Evolutionary conservation across 345 rosid genomes (phyloP).

Genomic region (Crucihimalaya himalaica): DNA sequence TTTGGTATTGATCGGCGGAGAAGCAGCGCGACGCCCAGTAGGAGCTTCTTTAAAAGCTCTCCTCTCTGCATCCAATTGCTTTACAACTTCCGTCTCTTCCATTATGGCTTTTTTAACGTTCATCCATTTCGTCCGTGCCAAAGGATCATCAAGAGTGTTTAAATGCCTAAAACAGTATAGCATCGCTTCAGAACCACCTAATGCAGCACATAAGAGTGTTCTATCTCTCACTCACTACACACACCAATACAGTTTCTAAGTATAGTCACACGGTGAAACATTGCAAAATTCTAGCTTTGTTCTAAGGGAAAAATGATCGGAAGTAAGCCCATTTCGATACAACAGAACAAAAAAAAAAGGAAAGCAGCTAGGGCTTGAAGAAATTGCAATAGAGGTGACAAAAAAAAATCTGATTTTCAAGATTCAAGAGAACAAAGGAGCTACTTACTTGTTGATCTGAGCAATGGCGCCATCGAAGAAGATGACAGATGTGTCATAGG

Average conservation of each 20-base stretch:
- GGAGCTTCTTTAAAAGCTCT: constrained; percentile 89
- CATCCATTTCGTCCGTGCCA: constrained; percentile 91
- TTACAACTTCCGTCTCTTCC: constrained; percentile 92
- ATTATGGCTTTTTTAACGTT: constrained; percentile 81
- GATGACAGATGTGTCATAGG: constrained; percentile 89
- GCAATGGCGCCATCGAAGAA: constrained; percentile 99
- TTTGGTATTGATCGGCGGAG: constrained; percentile 83
- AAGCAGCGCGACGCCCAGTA: constrained; percentile 69
- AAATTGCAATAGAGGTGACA: constrained; percentile 71
- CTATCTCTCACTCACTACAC: not conserved
- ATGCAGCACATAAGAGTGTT: not conserved
- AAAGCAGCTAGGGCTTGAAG: constrained; percentile 52
- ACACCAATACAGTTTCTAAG: constrained; percentile 1
- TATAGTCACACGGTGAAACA: not conserved
- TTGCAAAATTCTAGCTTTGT: not conserved
- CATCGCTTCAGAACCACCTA: not conserved
- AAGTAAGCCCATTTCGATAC: not conserved
- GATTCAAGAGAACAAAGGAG: not conserved
- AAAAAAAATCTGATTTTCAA: constrained; percentile 27
- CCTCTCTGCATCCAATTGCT: constrained; percentile 91
- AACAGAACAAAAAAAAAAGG: not conserved
- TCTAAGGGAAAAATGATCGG: not conserved
- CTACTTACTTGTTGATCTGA: constrained; percentile 87
- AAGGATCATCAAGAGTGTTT: constrained; percentile 75
- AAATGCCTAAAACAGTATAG: constrained; percentile 58